Conservation (phyloP, 176 grass and related monocot genomes). For the Tillandsia leiboldiana region DNA sequence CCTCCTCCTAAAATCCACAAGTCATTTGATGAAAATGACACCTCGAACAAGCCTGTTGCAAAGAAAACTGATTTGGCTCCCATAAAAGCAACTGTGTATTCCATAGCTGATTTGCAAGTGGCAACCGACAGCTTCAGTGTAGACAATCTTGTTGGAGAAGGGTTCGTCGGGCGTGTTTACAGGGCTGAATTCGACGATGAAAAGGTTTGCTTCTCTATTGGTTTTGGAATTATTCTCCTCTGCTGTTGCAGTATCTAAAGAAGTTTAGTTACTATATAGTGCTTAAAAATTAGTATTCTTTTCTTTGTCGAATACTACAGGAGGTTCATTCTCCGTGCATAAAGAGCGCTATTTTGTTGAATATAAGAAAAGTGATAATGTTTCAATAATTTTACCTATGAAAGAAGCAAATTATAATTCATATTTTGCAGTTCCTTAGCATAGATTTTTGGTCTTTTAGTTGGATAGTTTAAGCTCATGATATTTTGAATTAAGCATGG, state of each 20-base stretch:
- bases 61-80: slow-evolving; percentile 35
- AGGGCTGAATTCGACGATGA: slow-evolving; percentile 45
- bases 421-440: no score
- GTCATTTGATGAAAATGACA: slow-evolving; percentile 51
- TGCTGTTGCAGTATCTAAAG: neutral
- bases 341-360: no score
- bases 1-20: slow-evolving; percentile 61
- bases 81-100: slow-evolving; percentile 60
- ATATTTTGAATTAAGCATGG: no score
- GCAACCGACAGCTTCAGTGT: slow-evolving; percentile 72
- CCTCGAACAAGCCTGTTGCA: slow-evolving; percentile 24
- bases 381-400: no score
- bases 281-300: neutral
- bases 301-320: no score
- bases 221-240: neutral
- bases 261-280: neutral
- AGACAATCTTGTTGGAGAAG: slow-evolving; percentile 75
- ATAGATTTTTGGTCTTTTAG: no score
- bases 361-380: no score
- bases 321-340: no score
- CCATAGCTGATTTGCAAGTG: slow-evolving; percentile 70
- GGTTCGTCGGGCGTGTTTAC: slow-evolving; percentile 52
- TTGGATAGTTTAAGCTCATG: no score
- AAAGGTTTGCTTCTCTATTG: slow-evolving; percentile 36
- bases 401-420: no score